phyloP scores from a whole-genome alignment of 768 basidiomycete genomes.

The Ramaria sp. region DNA sequence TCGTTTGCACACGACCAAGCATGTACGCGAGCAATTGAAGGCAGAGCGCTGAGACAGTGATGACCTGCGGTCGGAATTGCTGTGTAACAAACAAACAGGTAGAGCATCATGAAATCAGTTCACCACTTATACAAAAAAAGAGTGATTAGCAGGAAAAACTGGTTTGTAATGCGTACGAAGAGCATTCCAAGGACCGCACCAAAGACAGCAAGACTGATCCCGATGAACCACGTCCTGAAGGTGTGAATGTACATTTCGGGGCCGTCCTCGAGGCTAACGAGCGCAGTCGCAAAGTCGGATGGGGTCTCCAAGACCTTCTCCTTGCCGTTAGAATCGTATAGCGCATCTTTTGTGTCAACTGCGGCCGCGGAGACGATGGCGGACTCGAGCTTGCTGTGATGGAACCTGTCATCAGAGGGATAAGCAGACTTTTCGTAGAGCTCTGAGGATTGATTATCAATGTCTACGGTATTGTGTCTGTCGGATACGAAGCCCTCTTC shows the following conservation, averaged over 20 bases:
- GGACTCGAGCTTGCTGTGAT: background rate
- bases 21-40: conserved; percentile 9
- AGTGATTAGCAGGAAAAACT: background rate
- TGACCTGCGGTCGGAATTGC: too few species aligned
- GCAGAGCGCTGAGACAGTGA: conserved; percentile 2
- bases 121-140: too few species aligned
- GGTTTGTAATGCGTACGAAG: background rate
- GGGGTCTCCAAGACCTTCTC: conserved; percentile 8
- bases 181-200: conserved; percentile 7
- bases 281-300: conserved; percentile 3
- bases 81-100: too few species aligned
- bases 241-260: conserved; percentile 27
- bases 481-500: background rate
- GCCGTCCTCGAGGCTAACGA: conserved; percentile 23
- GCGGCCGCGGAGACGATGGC: background rate
- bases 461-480: background rate
- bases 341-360: background rate
- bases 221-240: conserved; percentile 54
- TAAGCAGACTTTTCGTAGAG: background rate
- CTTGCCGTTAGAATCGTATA: conserved; percentile 5
- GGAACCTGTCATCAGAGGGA: background rate
- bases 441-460: background rate
- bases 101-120: background rate
- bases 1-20: conserved; percentile 1
- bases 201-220: conserved; percentile 16